Evolutionary conservation across 108 stramenopile species (phyloP).

Genomic region (Chaetoceros tenuissimus): DNA sequence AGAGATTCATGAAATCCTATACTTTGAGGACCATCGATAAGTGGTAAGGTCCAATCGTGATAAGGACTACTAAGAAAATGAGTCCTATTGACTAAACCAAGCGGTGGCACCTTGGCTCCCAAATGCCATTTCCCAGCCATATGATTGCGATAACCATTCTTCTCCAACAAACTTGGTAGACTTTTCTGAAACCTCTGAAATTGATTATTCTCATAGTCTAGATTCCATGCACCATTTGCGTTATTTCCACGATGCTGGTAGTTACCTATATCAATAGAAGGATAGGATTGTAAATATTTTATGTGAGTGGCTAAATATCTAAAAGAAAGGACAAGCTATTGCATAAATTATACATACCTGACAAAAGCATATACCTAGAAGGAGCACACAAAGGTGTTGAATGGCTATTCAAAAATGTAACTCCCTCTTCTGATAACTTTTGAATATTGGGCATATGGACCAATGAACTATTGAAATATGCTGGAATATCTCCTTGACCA

Average conservation of each 20-base stretch:
- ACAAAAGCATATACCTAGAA: neutral
- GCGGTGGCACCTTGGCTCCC: neutral
- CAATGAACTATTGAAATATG: neutral
- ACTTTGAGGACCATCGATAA: neutral
- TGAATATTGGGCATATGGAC: neutral
- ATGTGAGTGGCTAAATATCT: too few relatives aligned
- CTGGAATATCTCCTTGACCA: neutral
- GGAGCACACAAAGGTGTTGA: neutral
- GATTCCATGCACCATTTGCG: neutral
- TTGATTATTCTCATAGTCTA: neutral
- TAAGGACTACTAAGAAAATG: neutral
- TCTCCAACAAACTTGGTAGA: neutral
- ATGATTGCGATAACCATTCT: neutral
- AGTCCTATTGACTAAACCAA: neutral
- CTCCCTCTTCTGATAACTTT: neutral
- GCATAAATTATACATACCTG: too few relatives aligned
- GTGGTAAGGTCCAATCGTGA: neutral
- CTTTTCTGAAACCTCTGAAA: neutral
- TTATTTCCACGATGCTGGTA: neutral
- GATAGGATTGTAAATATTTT: too few relatives aligned
- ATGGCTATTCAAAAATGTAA: neutral
- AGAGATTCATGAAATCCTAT: neutral
- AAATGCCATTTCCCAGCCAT: neutral
- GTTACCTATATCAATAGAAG: too few relatives aligned
- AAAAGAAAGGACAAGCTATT: too few relatives aligned